phyloP scores from a whole-genome alignment of 2,329 filamentous ascomycete genomes.

The Colletotrichum gigasporum region DNA sequence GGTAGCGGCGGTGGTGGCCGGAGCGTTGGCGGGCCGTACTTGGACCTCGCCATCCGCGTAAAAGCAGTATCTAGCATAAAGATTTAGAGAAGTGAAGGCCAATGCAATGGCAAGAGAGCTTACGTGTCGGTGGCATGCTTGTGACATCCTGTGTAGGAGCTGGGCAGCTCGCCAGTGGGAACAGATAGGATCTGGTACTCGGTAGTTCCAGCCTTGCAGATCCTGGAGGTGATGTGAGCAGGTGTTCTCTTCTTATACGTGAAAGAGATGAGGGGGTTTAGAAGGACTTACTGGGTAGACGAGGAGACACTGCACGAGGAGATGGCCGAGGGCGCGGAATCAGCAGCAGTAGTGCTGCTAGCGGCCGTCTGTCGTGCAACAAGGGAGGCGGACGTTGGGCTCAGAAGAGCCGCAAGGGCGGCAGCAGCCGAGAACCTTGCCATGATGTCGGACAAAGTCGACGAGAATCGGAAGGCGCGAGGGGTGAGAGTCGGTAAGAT shows the following conservation, averaged over 20 bases:
- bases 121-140: slow-evolving; percentile 60
- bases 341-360: slow-evolving; percentile 36
- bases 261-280: background rate
- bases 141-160: slow-evolving; percentile 57
- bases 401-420: slow-evolving; percentile 22
- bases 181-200: slow-evolving; percentile 29
- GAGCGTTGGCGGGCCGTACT: slow-evolving; percentile 41
- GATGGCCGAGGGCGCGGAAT: slow-evolving; percentile 19
- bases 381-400: slow-evolving; percentile 19
- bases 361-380: slow-evolving; percentile 43
- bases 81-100: background rate
- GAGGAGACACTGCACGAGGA: slow-evolving; percentile 30
- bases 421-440: slow-evolving; percentile 18
- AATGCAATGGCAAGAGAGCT: slow-evolving; percentile 23
- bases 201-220: slow-evolving; percentile 26
- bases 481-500: background rate
- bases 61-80: slow-evolving; percentile 51
- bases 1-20: slow-evolving; percentile 27
- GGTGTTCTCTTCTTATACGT: background rate
- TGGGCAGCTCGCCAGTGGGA: slow-evolving; percentile 36
- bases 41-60: slow-evolving; percentile 52
- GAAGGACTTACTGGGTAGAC: slow-evolving; percentile 27
- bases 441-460: background rate
- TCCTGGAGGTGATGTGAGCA: slow-evolving; percentile 2
- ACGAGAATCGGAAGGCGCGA: background rate